These are phyloP conservation scores for Aspergillus nidulans DNA, from an alignment of 495 filamentous ascomycete species.

Conservation along the genomic window DNA sequence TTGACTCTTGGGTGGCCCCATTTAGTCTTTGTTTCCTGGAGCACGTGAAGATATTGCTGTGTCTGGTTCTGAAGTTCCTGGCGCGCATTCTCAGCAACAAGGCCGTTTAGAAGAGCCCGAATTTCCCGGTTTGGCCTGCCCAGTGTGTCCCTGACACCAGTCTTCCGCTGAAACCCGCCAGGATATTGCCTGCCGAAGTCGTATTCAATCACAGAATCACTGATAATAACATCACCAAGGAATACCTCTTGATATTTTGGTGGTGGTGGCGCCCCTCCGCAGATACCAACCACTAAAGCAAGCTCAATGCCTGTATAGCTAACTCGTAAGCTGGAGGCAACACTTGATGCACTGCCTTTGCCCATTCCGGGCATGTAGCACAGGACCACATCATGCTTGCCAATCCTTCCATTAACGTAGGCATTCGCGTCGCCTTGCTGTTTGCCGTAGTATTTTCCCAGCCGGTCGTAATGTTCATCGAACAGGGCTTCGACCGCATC, in stretches of 20 bases:
- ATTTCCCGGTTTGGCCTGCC: background rate
- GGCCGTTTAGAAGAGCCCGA: background rate
- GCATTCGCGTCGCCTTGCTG: background rate
- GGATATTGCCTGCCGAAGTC: conserved; percentile 32
- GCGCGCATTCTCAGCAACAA: background rate
- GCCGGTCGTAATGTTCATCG: background rate
- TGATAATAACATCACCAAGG: conserved; percentile 46
- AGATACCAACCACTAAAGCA: background rate
- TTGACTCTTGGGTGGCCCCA: background rate
- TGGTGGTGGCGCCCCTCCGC: no score
- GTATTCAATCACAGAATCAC: conserved; percentile 33
- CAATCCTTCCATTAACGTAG: background rate
- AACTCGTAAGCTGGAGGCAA: background rate
- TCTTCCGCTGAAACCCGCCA: conserved; percentile 22
- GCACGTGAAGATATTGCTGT: background rate
- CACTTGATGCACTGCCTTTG: background rate
- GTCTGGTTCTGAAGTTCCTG: background rate
- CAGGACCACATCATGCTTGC: background rate
- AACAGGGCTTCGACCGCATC: background rate
- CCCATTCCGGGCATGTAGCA: background rate
- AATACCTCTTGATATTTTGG: conserved; percentile 20
- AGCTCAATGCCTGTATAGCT: background rate
- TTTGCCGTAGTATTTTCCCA: background rate
- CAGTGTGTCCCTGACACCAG: background rate
- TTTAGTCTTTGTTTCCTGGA: background rate